Percentiles rank a stretch among this genome's conserved stretches.
Evolutionary conservation across 1,284 basidiomycete species (phyloP).

Genomic region (Ceratorhiza oryzae-sativae): DNA sequence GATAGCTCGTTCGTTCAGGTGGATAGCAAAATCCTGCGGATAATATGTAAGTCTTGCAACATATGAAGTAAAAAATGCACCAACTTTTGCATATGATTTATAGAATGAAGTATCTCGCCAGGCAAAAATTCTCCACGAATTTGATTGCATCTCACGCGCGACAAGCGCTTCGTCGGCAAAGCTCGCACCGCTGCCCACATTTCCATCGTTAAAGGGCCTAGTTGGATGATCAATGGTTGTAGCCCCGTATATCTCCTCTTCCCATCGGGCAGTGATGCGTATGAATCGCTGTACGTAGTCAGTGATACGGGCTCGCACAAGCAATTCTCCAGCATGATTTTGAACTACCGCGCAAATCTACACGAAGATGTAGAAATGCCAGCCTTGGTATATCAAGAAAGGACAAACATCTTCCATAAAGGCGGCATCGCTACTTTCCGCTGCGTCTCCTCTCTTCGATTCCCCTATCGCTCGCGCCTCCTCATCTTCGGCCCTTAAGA

Average conservation of each 20-base stretch:
- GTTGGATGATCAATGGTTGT: conserved; percentile 72
- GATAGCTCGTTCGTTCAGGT: conserved; percentile 58
- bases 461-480: conserved; percentile 31
- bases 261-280: conserved; percentile 76
- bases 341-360: conserved; percentile 64
- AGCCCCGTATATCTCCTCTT: conserved; percentile 68
- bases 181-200: conserved; percentile 70
- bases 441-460: conserved; percentile 31
- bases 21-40: conserved; percentile 63
- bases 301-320: conserved; percentile 78
- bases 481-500: conserved; percentile 30
- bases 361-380: background rate
- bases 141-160: conserved; percentile 68
- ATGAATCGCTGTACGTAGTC: conserved; percentile 81
- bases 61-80: conserved; percentile 43
- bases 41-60: conserved; percentile 16
- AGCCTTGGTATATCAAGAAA: background rate
- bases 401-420: conserved; percentile 90
- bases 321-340: conserved; percentile 77
- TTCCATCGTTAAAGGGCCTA: conserved; percentile 50
- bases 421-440: conserved; percentile 59
- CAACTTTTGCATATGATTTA: conserved; percentile 64
- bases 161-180: conserved; percentile 69
- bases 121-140: conserved; percentile 77
- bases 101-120: conserved; percentile 78